A percentile compares a stretch with the other conserved stretches of the same genome.
phyloP scores from a whole-genome alignment of 2,329 filamentous ascomycete genomes.

The Venturia oleaginea region DNA sequence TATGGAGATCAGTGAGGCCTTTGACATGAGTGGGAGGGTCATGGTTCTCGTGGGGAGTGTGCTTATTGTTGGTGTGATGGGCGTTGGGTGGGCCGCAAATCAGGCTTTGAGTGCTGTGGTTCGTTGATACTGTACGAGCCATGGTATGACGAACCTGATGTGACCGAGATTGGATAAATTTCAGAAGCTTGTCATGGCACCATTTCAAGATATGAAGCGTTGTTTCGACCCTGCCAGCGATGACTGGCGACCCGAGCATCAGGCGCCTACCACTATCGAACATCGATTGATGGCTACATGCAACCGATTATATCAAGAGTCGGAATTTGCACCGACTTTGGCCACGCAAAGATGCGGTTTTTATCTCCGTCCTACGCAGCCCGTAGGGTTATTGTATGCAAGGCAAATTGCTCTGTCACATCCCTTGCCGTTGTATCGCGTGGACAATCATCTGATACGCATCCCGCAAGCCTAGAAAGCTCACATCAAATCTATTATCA shows the following conservation, averaged over 20 bases:
- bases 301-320: neutral
- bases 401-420: too few species aligned
- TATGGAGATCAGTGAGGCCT: constrained; percentile 55
- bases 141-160: neutral
- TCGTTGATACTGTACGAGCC: neutral
- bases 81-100: neutral
- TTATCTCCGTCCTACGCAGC: too few species aligned
- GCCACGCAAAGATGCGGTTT: neutral
- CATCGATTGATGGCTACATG: neutral
- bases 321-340: neutral
- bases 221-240: neutral
- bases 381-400: too few species aligned
- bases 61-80: constrained; percentile 16
- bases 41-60: constrained; percentile 40
- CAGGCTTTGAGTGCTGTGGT: neutral
- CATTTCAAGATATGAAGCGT: neutral
- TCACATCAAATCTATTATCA: too few species aligned
- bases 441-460: too few species aligned
- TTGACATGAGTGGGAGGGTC: constrained; percentile 49
- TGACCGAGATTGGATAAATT: neutral
- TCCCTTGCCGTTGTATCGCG: too few species aligned
- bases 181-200: neutral
- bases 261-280: neutral
- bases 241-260: neutral
- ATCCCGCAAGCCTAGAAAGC: too few species aligned